phyloP scores from a whole-genome alignment of 2,329 filamentous ascomycete genomes.

The Grosmannia huntii region DNA sequence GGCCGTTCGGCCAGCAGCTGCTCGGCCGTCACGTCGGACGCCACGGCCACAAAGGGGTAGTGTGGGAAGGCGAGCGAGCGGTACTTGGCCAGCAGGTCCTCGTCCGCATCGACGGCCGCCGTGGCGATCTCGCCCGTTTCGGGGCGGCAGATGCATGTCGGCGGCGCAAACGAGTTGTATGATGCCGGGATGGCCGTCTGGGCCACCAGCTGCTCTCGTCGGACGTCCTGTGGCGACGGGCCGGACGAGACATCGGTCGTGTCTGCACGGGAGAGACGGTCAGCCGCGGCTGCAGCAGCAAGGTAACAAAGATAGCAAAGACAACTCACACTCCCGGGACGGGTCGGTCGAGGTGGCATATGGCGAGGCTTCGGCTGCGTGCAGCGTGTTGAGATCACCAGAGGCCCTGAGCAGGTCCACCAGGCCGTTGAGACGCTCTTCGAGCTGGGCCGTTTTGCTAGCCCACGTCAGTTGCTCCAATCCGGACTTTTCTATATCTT shows the following conservation, averaged over 20 bases:
- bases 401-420: constrained; percentile 33
- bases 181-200: constrained; percentile 6
- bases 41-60: constrained; percentile 35
- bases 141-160: constrained; percentile 33
- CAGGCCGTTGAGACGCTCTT: constrained; percentile 35
- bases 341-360: not conserved
- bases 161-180: constrained; percentile 34
- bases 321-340: not conserved
- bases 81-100: constrained; percentile 31
- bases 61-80: constrained; percentile 27
- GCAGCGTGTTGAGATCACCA: constrained; percentile 19
- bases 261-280: not conserved
- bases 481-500: not conserved
- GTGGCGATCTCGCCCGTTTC: constrained; percentile 23
- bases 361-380: not conserved
- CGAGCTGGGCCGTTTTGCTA: constrained; percentile 36
- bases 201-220: not conserved
- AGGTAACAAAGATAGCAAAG: no score
- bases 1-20: constrained; percentile 27
- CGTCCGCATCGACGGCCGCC: constrained; percentile 31
- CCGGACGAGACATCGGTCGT: not conserved
- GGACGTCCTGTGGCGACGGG: not conserved
- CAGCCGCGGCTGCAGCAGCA: not conserved
- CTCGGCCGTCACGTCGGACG: constrained; percentile 20
- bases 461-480: no score